Percentiles rank a stretch among this genome's conserved stretches.
Conservation (phyloP, 2,329 filamentous ascomycete genomes). For the Aureobasidium vineae region DNA sequence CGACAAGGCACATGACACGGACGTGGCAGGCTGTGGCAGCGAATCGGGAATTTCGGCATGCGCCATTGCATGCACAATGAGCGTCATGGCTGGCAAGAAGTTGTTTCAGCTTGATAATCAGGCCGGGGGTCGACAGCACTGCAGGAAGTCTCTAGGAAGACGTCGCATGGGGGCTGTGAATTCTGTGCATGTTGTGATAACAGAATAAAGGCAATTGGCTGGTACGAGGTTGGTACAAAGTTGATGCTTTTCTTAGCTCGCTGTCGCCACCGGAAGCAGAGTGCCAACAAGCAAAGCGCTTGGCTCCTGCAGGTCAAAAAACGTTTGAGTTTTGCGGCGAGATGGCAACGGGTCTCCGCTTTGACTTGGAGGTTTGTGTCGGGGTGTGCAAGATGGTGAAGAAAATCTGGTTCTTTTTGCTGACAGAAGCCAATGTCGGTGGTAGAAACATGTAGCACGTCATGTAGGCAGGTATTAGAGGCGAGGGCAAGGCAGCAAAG, state of each 20-base stretch:
- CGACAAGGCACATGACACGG: constrained; percentile 6
- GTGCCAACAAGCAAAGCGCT: constrained; percentile 11
- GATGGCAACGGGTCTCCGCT: constrained; percentile 24
- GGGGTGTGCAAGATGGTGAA: not conserved
- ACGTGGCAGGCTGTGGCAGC: not conserved
- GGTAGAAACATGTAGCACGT: not conserved
- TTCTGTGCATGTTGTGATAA: not conserved
- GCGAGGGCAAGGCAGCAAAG: not conserved
- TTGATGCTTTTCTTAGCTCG: constrained; percentile 5
- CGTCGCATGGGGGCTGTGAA: not conserved
- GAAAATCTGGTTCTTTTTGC: not conserved
- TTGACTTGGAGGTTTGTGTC: not conserved
- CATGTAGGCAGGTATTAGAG: not conserved
- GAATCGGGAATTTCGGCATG: constrained; percentile 17
- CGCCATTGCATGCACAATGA: constrained; percentile 17
- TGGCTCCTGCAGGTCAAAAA: not conserved
- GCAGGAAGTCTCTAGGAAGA: not conserved
- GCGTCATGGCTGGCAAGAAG: constrained; percentile 8
- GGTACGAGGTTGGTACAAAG: not conserved
- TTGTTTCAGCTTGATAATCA: constrained; percentile 18
- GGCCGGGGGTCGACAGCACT: not conserved
- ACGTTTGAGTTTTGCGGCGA: constrained; percentile 22
- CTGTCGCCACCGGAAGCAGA: constrained; percentile 15
- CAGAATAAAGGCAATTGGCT: not conserved
- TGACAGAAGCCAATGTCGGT: not conserved